These are phyloP conservation scores for Massarina eburnea DNA, from an alignment of 2,329 filamentous ascomycete genomes.

Conservation along the genomic window DNA sequence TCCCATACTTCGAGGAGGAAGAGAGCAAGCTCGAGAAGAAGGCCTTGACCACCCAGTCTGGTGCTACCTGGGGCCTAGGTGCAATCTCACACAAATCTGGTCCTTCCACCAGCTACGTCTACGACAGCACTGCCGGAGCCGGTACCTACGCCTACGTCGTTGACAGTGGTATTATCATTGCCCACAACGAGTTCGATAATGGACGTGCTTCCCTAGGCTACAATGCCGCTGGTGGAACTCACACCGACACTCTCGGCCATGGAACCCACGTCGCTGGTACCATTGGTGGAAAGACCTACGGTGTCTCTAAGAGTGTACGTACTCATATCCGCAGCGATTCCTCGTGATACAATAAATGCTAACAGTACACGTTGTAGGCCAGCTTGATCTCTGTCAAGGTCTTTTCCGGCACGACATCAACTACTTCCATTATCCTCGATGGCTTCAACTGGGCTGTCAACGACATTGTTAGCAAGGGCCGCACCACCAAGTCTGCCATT, in stretches of 20 bases:
- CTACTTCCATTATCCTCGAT: slow-evolving; percentile 15
- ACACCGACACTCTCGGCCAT: slow-evolving; percentile 23
- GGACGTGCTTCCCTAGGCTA: slow-evolving; percentile 21
- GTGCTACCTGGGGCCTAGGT: slow-evolving; percentile 26
- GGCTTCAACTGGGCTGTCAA: slow-evolving; percentile 28
- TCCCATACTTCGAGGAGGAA: slow-evolving; percentile 10
- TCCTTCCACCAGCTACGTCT: slow-evolving; percentile 17
- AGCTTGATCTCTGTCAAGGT: slow-evolving; percentile 34
- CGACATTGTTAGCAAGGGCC: slow-evolving; percentile 20
- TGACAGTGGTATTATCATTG: slow-evolving; percentile 60
- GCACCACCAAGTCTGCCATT: slow-evolving; percentile 19
- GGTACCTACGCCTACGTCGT: slow-evolving; percentile 59
- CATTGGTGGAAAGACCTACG: slow-evolving; percentile 19
- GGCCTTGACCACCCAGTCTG: slow-evolving; percentile 17
- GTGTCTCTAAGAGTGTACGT: slow-evolving; percentile 24
- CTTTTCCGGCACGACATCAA: background rate
- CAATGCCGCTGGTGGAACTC: slow-evolving; percentile 12
- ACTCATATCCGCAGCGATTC: background rate
- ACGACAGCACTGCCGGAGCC: slow-evolving; percentile 17
- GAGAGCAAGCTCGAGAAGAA: slow-evolving; percentile 14
- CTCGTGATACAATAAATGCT: background rate
- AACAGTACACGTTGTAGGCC: slow-evolving; percentile 7
- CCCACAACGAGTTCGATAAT: slow-evolving; percentile 49
- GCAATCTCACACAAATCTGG: slow-evolving; percentile 17
- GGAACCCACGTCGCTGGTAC: slow-evolving; percentile 23